phyloP scores from a whole-genome alignment of 2,329 filamentous ascomycete species.

The Lecanicillium sp. region DNA sequence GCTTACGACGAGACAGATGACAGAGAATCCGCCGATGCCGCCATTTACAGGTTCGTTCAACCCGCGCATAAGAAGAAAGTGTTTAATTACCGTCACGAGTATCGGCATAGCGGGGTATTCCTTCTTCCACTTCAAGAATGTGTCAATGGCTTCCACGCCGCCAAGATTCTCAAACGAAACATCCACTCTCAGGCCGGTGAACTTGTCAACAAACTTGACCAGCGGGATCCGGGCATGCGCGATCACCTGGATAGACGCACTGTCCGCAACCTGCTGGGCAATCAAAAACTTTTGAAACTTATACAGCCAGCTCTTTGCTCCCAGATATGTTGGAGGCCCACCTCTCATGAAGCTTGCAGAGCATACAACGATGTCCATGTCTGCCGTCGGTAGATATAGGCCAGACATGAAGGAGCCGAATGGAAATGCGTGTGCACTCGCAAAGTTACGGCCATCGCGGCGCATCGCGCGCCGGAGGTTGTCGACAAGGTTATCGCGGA shows the following conservation, averaged over 20 bases:
- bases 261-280: conserved; percentile 45
- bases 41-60: conserved; percentile 88
- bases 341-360: conserved; percentile 47
- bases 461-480: conserved; percentile 56
- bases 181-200: conserved; percentile 77
- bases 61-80: conserved; percentile 80
- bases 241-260: conserved; percentile 58
- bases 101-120: conserved; percentile 79
- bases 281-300: conserved; percentile 55
- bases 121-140: conserved; percentile 71
- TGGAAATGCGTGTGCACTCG: conserved; percentile 55
- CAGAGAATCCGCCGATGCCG: conserved; percentile 86
- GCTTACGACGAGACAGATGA: conserved; percentile 88
- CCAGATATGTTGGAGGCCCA: conserved; percentile 37
- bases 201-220: conserved; percentile 77
- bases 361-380: conserved; percentile 88
- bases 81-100: conserved; percentile 82
- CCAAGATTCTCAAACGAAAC: conserved; percentile 90
- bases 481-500: conserved; percentile 64
- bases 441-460: conserved; percentile 37
- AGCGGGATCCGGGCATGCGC: conserved; percentile 75
- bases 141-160: conserved; percentile 71
- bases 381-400: conserved; percentile 61
- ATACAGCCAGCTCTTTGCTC: conserved; percentile 48
- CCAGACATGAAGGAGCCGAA: conserved; percentile 96